A percentile compares a stretch with the other conserved stretches of the same genome.
Conservation (phyloP, 257 asterid genomes). For the Nemophila menziesii region DNA sequence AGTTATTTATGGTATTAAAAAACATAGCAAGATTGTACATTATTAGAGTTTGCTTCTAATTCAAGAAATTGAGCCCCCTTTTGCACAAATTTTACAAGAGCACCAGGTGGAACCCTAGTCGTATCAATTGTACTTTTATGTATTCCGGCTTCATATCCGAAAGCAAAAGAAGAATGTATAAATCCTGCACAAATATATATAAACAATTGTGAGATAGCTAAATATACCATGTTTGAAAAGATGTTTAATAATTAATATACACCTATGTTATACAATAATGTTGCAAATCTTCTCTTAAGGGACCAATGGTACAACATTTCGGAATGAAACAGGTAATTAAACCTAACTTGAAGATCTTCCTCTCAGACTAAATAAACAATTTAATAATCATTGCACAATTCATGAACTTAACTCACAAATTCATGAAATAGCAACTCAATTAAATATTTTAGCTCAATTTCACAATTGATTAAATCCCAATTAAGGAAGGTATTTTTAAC, state of each 20-base stretch:
- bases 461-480: not conserved
- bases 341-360: no score
- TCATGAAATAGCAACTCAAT: not conserved
- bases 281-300: no score
- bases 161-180: constrained; percentile 75
- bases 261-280: not conserved
- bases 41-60: constrained; percentile 72
- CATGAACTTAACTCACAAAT: not conserved
- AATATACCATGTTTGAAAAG: not conserved
- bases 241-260: not conserved
- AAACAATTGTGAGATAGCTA: constrained; percentile 1
- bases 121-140: constrained; percentile 63
- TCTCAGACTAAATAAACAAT: no score
- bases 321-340: no score
- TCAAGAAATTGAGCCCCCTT: constrained; percentile 93
- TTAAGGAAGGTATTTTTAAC: not conserved
- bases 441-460: not conserved
- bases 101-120: constrained; percentile 90
- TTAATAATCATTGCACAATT: not conserved
- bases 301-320: no score
- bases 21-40: constrained; percentile 23
- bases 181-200: constrained; percentile 48
- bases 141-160: constrained; percentile 90
- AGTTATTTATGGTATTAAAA: constrained; percentile 11
- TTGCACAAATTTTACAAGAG: constrained; percentile 74